Evolutionary conservation across 306 rosid genomes (phyloP), one percentile per base, ranked within the genome.

Genomic region (Cyclanthera cordifolia): DNA sequence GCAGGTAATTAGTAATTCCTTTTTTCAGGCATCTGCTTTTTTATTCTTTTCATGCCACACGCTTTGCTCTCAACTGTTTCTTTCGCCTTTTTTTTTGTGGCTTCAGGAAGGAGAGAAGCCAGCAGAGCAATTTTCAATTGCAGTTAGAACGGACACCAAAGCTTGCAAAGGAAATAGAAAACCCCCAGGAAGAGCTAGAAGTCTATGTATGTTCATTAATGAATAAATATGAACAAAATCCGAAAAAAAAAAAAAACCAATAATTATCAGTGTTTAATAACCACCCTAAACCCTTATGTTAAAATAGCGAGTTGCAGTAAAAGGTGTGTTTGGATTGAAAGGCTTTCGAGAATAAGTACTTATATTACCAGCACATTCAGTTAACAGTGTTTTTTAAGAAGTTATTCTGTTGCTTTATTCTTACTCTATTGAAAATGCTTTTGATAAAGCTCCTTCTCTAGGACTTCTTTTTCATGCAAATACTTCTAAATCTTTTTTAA

Each of bases 151-250:
- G 34, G 78, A 71, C 16, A 84, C 1, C 66, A 81, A 74, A 72
- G 56, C 80, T n/a, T 14, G 67, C 37, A 45, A 51, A 65, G 59
- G 55, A 55, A 83, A 65, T 59, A 75, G 72, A 75, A 85, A 85
- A 64, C 82, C 77, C 14, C 67, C 60, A 11, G 70, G 77, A 67
- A 85, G 95, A 83, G 82, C 45, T 60, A 60, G 46, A 19, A 60
- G 89, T 60, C 84, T 58, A 82, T 89, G 96, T 87, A 89, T 77
- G 70, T 53, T 67, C 73, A 65, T 45, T 37, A 41, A 37, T 48
- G 10, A 13, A 25, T 61, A 37, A 45, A 0, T 53, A 16, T 52
- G 37, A 53, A 3, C 20, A 10, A 45, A 43, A 6, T 6, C n/a
- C 60, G 16, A 23, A 20, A 19, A 51, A 5, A n/a, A n/a, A n/a